Base-by-base conservation (phyloP, 1,139 yeast genomes). In the Diutina catenulata region DNA sequence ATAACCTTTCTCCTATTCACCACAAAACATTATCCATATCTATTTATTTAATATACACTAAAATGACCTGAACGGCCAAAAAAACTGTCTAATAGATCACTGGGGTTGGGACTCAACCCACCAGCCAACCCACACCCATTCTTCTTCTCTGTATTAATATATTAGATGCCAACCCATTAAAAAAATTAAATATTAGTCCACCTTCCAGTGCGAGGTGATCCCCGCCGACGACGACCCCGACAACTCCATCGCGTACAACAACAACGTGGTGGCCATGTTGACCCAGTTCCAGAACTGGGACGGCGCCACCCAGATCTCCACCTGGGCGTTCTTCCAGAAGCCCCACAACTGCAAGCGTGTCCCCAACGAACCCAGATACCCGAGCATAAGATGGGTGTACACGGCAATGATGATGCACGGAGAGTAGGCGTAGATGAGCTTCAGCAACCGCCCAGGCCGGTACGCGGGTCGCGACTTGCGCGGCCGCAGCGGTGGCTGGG, bases 251-350 rank as follows among this genome's bases (percentile, higher is more conserved):
- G 81, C 77, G 57, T 91, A 91, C 37, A 91, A 62, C n/a, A 76
- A 60, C 42, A 91, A 62, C 10, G 94, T 82, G 39, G 80, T 73
- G 46, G 78, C 78, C 68, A 88, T 83, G 53, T 88, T 88, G 41
- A 83, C 71, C 97, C 97, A 88, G 49, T 88, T 86, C 97, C 98
- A 88, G 55, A 88, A 83, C 51, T 84, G 86, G 84, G 94, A 82
- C 43, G 93, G 76, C 54, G 83, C 79, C 36, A 75, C 80, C 41
- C 75, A 59, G 38, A 73, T 41, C 29, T 44, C 44, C 39, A 45
- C 45, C 42, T 42, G 49, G 5, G 48, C 45, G 19, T 44, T 42
- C 27, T 49, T 51, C 62, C 64, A 67, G 55, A 74, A 70, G 10
- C 76, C 78, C 86, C 80, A 75, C 28, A 76, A 51, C 46, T 67